A percentile compares a stretch with the other conserved stretches of the same genome.
phyloP scores from a whole-genome alignment of 2,329 filamentous ascomycete genomes.

The Fusarium algeriense region DNA sequence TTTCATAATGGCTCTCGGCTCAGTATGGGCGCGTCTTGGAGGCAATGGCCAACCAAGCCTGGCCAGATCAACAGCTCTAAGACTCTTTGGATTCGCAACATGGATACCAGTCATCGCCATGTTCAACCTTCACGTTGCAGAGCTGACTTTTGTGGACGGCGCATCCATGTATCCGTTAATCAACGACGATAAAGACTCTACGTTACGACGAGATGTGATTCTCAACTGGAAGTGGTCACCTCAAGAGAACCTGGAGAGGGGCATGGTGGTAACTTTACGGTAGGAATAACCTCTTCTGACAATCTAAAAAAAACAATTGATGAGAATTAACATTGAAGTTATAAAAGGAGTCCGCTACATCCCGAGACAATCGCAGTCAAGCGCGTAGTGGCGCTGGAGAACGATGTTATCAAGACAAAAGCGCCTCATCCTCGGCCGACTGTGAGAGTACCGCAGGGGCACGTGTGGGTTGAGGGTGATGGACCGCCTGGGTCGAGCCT shows the following conservation, averaged over 20 bases:
- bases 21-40: constrained; percentile 54
- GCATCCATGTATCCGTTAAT: constrained; percentile 83
- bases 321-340: constrained; percentile 10
- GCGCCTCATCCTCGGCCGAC: constrained; percentile 67
- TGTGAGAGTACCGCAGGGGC: constrained; percentile 80
- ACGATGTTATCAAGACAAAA: constrained; percentile 79
- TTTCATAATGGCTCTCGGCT: constrained; percentile 51
- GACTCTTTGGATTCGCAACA: constrained; percentile 65
- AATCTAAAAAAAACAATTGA: background rate
- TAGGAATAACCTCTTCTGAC: constrained; percentile 51
- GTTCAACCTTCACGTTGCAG: constrained; percentile 71
- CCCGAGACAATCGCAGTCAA: constrained; percentile 82
- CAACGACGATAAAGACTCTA: constrained; percentile 74
- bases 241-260: constrained; percentile 70
- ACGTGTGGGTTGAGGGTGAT: constrained; percentile 97
- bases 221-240: constrained; percentile 71
- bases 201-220: constrained; percentile 66
- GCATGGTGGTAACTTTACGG: constrained; percentile 81
- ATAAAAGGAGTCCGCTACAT: constrained; percentile 73
- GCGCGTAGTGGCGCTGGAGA: constrained; percentile 82
- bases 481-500: constrained; percentile 75
- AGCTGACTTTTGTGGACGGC: constrained; percentile 69
- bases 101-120: constrained; percentile 73
- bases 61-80: constrained; percentile 55
- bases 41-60: constrained; percentile 42